Conservation (phyloP, 2,329 filamentous ascomycete species). For the Colletotrichum sidae region DNA sequence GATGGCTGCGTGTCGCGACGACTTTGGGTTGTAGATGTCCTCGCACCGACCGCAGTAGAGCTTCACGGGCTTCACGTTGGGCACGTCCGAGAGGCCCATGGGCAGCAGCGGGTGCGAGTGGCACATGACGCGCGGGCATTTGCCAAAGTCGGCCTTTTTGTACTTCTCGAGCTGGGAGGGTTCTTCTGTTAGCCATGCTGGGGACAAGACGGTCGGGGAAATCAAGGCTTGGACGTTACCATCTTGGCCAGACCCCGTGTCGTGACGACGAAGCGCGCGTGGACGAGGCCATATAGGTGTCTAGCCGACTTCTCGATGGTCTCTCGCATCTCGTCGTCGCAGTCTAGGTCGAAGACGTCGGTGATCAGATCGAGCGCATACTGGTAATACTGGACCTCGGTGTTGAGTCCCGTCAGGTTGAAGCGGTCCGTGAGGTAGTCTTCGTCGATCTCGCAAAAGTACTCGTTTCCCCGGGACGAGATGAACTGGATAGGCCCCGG, state of each 20-base stretch:
- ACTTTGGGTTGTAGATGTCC: constrained; percentile 99
- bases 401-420: constrained; percentile 96
- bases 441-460: constrained; percentile 99
- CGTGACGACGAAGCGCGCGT: constrained; percentile 96
- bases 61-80: constrained; percentile 91
- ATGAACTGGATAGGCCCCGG: constrained; percentile 78
- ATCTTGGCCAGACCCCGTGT: constrained; percentile 95
- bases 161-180: constrained; percentile 91
- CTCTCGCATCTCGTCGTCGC: constrained; percentile 98
- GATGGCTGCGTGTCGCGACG: constrained; percentile 92
- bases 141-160: constrained; percentile 97
- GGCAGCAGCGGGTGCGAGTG: constrained; percentile 92
- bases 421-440: constrained; percentile 98
- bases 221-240: constrained; percentile 65
- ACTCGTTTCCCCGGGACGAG: constrained; percentile 96
- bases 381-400: constrained; percentile 98
- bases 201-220: background rate
- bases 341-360: constrained; percentile 98
- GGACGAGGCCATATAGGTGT: constrained; percentile 94
- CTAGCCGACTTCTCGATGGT: constrained; percentile 97
- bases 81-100: constrained; percentile 91
- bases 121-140: constrained; percentile 96
- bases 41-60: constrained; percentile 98
- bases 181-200: background rate
- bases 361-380: constrained; percentile 98